phyloP scores from a whole-genome alignment of 2,329 filamentous ascomycete genomes.

The Epichloe glyceriae region DNA sequence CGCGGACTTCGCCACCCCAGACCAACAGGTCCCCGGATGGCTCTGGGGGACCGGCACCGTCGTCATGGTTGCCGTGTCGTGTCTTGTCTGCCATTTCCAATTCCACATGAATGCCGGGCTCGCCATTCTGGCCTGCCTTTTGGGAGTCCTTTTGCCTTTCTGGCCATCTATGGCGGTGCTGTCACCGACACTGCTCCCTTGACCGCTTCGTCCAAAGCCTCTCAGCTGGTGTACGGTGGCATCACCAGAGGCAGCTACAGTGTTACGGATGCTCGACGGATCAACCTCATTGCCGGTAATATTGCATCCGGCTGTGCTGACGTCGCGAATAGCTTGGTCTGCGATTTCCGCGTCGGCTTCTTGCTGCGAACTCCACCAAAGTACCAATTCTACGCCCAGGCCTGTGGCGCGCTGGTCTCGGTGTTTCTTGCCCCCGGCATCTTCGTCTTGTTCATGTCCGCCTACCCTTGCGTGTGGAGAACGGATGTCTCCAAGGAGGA shows the following conservation, averaged over 20 bases:
- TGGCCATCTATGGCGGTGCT: slow-evolving; percentile 35
- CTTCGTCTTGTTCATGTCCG: slow-evolving; percentile 54
- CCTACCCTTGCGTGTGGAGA: slow-evolving; percentile 55
- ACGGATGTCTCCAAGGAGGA: slow-evolving; percentile 24
- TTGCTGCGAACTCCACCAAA: slow-evolving; percentile 48
- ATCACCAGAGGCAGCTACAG: slow-evolving; percentile 43
- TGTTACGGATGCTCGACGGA: slow-evolving; percentile 39
- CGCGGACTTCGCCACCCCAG: slow-evolving; percentile 26
- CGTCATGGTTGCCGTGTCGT: slow-evolving; percentile 37
- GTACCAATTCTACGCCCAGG: slow-evolving; percentile 55
- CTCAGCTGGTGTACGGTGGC: slow-evolving; percentile 54
- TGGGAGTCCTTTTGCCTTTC: slow-evolving; percentile 45
- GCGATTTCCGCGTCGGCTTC: slow-evolving; percentile 57
- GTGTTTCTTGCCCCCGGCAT: slow-evolving; percentile 54
- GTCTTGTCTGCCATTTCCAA: slow-evolving; percentile 36
- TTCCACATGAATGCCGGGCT: slow-evolving; percentile 45
- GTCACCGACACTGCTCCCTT: slow-evolving; percentile 49
- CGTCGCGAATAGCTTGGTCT: slow-evolving; percentile 39
- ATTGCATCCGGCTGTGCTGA: slow-evolving; percentile 43
- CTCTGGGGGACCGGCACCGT: slow-evolving; percentile 36
- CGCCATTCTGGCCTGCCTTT: slow-evolving; percentile 39
- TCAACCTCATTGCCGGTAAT: slow-evolving; percentile 53
- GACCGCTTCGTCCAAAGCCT: slow-evolving; percentile 54
- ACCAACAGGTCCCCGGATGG: slow-evolving; percentile 39
- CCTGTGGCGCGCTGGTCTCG: slow-evolving; percentile 47